Base-by-base conservation (phyloP, 2,329 filamentous ascomycete species). In the Teratosphaeriaceae sp. region DNA sequence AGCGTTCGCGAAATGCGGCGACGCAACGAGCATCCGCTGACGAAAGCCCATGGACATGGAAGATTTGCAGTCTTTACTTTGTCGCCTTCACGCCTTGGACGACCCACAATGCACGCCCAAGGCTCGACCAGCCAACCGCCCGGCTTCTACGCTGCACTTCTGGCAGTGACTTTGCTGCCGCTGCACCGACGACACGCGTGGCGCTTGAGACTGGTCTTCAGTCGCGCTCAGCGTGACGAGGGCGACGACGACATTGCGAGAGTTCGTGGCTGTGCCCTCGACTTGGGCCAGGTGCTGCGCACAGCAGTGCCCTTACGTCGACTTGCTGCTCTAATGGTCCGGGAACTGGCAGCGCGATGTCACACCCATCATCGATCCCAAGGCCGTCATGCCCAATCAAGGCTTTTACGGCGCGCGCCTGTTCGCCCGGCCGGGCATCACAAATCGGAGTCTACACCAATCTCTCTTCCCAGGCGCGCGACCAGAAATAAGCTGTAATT, bases 351-450 rank as follows among this genome's bases (percentile, higher is more conserved):
- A 15, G n/a, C 51, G 20, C 53, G 43, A n/a, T 54, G 55, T 42
- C 45, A 11, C 39, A 15, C 13, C 22, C 3, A 13, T 52, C 11
- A 48, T 64, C 37, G 50, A 63, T 34, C 51, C 63, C 9, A 47
- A 49, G 5, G 43, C 50, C 3, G 40, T 52, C 0, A 55, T 64
- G 11, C 56, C 61, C 2, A 49, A 41, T 8, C 34, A 46, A 2
- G 58, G 55, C 5, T 69, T 65, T 44, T 63, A 64, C 31, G 67
- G 65, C 16, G 66, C 61, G 0, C 62, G 69, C 47, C 45, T 70
- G 23, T 56, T 63, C 16, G 65, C 63, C 1, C 63, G 59, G n/a
- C 45, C 53, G 54, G 24, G 56, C 60, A 21, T 63, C 64, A 56
- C 55, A 56, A 4, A 31, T n/a, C 40, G 45, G 38, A 15, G 42